phyloP scores from a whole-genome alignment of 73 alveolate genomes.

The Paramecium sexaurelia region DNA sequence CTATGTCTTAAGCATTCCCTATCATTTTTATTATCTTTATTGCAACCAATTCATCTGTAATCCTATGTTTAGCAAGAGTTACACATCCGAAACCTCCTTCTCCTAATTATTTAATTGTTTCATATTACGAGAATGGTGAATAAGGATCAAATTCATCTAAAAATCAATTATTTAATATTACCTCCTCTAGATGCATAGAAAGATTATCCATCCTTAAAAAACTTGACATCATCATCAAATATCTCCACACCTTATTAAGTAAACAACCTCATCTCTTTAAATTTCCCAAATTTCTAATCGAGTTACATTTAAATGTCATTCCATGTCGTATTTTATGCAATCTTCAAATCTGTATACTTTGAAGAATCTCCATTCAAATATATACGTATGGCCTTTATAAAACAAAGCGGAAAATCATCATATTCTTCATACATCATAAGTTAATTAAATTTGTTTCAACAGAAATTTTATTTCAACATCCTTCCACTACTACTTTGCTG shows the following conservation, averaged over 20 bases:
- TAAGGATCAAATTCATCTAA: conserved; percentile 68
- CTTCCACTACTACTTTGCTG: not conserved
- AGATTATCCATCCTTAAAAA: conserved; percentile 50
- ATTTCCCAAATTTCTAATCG: conserved; percentile 16
- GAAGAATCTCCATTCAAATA: conserved; percentile 52
- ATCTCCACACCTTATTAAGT: conserved; percentile 62
- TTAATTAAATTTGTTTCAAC: not conserved
- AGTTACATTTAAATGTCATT: not conserved
- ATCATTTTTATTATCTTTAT: conserved; percentile 83
- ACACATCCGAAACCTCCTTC: conserved; percentile 98
- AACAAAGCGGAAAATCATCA: conserved; percentile 24
- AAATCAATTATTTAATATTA: not conserved
- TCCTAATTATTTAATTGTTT: conserved; percentile 79
- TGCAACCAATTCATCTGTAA: conserved; percentile 91
- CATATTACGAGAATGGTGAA: conserved; percentile 60
- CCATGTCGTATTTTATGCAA: conserved; percentile 18
- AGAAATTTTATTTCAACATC: not conserved
- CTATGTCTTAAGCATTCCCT: conserved; percentile 71
- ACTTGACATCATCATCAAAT: conserved; percentile 47
- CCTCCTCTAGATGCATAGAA: conserved; percentile 62
- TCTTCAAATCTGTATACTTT: conserved; percentile 1
- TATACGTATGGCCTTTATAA: not conserved
- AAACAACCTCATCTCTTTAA: conserved; percentile 49
- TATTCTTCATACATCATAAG: conserved; percentile 38
- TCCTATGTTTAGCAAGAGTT: conserved; percentile 83